Evolutionary conservation across 768 basidiomycete genomes (phyloP), one percentile per base, ranked within the genome.

Genomic region (Cantharellus anzutake): DNA sequence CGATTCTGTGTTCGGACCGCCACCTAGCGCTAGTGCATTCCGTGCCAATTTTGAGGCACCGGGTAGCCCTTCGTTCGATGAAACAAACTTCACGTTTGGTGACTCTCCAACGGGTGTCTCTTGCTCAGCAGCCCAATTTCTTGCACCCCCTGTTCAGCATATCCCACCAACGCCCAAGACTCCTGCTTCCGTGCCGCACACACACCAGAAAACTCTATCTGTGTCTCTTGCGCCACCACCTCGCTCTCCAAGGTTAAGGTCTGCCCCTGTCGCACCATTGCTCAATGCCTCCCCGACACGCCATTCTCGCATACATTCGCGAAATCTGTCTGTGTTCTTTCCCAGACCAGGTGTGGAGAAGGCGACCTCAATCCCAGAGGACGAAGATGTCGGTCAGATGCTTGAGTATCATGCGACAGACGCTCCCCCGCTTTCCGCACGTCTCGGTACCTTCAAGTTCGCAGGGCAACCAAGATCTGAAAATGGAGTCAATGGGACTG

Each of bases 311-410:
- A 73, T 94, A 16, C 91, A 96, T 67, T 92, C 91, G 0, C 80
- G 91, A 52, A 97, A 97, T 66, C 73, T 96, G 2, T 93, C 90
- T 0, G 75, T 94, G 16, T 94, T 84, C 76, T 96, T 96, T 65
- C 92, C 92, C 14, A 78, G 82, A 41, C 86, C 87, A 0, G 86
- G 84, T 2, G 73, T 79, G 2, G 66, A 79, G 2, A 20, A 60
- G 41, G 78, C 81, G 0, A 71, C 76, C 0, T 73, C 76, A 4
- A 74, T 80, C 11, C 87, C 86, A 51, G 74, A 79, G 3, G 84
- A 88, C 68, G 83, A 86, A 66, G 81, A 79, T 40, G 68, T 5
- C 56, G 34, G 39, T 41, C 39, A 35, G 34, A 41, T 7, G 56
- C 14, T 41, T 35, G 34, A 16, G 3, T 3, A 38, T 35, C 56